A percentile compares a stretch with the other conserved stretches of the same genome.
Conservation (phyloP, 2,329 filamentous ascomycete genomes). For the Diaporthe sp. region DNA sequence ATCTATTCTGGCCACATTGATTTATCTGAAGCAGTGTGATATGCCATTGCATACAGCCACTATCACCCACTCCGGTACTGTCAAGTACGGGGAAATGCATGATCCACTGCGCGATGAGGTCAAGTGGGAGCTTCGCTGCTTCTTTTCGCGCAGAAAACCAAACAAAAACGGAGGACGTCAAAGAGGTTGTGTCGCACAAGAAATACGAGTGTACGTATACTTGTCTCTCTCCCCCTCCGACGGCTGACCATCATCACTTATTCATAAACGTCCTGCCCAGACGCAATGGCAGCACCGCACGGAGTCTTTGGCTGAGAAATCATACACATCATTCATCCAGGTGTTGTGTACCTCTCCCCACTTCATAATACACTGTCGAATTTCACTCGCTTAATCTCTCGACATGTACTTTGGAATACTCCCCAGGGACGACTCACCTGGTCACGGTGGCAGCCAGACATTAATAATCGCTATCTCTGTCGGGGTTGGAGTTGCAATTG, state of each 20-base stretch:
- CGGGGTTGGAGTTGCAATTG: background rate
- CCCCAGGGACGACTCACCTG: background rate
- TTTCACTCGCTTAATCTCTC: background rate
- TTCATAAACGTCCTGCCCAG: background rate
- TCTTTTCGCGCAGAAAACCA: background rate
- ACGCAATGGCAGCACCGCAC: background rate
- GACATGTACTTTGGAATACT: slow-evolving; percentile 1
- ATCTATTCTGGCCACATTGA: background rate
- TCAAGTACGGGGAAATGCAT: slow-evolving; percentile 23
- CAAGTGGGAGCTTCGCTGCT: slow-evolving; percentile 4
- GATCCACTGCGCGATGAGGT: slow-evolving; percentile 10
- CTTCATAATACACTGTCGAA: slow-evolving; percentile 1
- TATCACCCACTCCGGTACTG: slow-evolving; percentile 10
- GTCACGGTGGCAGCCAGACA: background rate
- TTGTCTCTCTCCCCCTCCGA: slow-evolving; percentile 5
- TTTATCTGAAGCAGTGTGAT: slow-evolving; percentile 11
- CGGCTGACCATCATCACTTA: background rate
- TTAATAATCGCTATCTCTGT: slow-evolving; percentile 22
- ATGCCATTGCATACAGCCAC: slow-evolving; percentile 21
- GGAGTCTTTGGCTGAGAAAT: background rate
- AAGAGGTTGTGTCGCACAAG: slow-evolving; percentile 27
- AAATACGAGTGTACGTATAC: background rate
- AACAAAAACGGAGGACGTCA: background rate
- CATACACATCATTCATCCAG: background rate
- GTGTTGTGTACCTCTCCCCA: background rate